Percentiles rank a stretch among this genome's conserved stretches.
phyloP scores from a whole-genome alignment of 2,329 filamentous ascomycete species.

The Xylaria sp. region DNA sequence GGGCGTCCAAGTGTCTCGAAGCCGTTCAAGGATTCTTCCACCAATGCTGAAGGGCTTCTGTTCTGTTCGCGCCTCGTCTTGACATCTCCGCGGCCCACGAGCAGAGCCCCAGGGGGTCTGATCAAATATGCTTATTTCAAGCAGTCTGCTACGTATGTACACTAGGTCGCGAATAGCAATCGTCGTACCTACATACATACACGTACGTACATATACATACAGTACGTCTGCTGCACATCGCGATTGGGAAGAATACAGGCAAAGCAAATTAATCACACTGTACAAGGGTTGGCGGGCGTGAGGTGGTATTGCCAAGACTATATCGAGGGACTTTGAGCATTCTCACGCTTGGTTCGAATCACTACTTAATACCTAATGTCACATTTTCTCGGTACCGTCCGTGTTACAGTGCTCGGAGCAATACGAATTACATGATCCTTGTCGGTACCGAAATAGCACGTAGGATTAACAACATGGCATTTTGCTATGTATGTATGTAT shows the following conservation, averaged over 20 bases:
- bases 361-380: conserved; percentile 30
- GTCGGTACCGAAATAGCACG: conserved; percentile 34
- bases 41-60: neutral
- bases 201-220: neutral
- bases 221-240: no score
- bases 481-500: conserved; percentile 9
- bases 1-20: conserved; percentile 11
- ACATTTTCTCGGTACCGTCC: conserved; percentile 29
- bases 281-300: conserved; percentile 27
- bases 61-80: neutral
- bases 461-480: conserved; percentile 24
- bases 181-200: conserved; percentile 1
- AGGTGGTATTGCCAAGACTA: conserved; percentile 33
- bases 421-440: conserved; percentile 35
- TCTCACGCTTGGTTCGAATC: conserved; percentile 26
- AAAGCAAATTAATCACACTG: conserved; percentile 23
- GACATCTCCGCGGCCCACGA: neutral
- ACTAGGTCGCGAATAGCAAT: neutral
- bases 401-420: conserved; percentile 32
- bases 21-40: neutral
- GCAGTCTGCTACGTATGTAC: neutral
- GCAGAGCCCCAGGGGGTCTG: neutral
- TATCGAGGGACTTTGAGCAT: conserved; percentile 28
- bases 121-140: neutral
- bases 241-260: neutral